Base-by-base conservation (phyloP, 768 basidiomycete species). In the Mycena crocata region DNA sequence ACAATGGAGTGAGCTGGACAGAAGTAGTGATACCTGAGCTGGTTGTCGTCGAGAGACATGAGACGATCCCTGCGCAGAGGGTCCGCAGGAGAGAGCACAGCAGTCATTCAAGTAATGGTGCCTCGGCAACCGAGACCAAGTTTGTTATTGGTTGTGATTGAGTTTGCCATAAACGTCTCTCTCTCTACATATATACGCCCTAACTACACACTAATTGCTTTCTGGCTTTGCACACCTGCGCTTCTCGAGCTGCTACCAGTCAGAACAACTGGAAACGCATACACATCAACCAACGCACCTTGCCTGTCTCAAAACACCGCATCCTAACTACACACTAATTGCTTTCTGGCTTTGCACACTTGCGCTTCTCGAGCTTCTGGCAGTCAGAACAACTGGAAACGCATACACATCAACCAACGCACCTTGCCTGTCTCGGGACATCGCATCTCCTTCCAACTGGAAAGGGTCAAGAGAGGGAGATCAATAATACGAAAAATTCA, bases 391-490 rank as follows among this genome's bases (percentile, higher is more conserved):
- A n/a, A n/a, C n/a, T n/a, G n/a, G n/a, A n/a, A n/a, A n/a, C n/a
- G n/a, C n/a, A n/a, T n/a, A n/a, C n/a, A n/a, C n/a, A n/a, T n/a
- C n/a, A n/a, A n/a, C n/a, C n/a, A n/a, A n/a, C n/a, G n/a, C n/a
- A n/a, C n/a, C n/a, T n/a, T n/a, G n/a, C 93, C 93, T 19, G 93
- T 94, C 75, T 88, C 89, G 23, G 92, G 89, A 75, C 93, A 95
- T 24, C 93, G 86, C 94, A 96, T 96, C 77, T 93, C 93, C 78
- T 93, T 89, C 94, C 94, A n/a, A n/a, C n/a, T n/a, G n/a, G n/a
- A n/a, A n/a, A n/a, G n/a, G n/a, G n/a, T n/a, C n/a, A n/a, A n/a
- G n/a, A n/a, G n/a, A n/a, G n/a, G n/a, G n/a, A n/a, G n/a, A n/a
- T n/a, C n/a, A n/a, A n/a, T n/a, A n/a, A n/a, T n/a, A n/a, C n/a